Percentiles rank a stretch among this genome's conserved stretches.
phyloP scores from a whole-genome alignment of 2,329 filamentous ascomycete genomes.

The Ceratocystis lukuohia region DNA sequence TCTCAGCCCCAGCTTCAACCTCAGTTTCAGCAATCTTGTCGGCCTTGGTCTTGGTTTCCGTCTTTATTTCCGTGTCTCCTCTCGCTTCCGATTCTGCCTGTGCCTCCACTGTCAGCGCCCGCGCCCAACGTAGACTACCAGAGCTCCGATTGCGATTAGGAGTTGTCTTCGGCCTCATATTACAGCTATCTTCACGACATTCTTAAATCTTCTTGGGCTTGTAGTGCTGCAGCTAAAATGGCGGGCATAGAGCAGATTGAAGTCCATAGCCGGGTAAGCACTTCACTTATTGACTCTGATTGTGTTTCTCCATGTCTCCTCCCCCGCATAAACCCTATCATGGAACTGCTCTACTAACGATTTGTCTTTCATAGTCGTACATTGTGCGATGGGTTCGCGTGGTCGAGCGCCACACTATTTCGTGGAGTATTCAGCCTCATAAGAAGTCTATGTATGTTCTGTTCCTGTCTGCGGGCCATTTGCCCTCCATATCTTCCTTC shows the following conservation, averaged over 20 bases:
- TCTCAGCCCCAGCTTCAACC: background rate
- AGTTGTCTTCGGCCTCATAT: slow-evolving; percentile 10
- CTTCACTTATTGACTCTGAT: background rate
- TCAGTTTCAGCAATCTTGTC: background rate
- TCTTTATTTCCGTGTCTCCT: background rate
- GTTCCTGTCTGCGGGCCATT: slow-evolving; percentile 12
- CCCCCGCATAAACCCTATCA: background rate
- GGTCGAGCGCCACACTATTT: slow-evolving; percentile 78
- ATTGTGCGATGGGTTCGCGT: slow-evolving; percentile 96
- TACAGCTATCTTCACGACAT: slow-evolving; percentile 5
- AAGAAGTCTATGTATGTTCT: slow-evolving; percentile 74
- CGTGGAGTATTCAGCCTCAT: slow-evolving; percentile 94
- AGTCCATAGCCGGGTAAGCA: slow-evolving; percentile 81
- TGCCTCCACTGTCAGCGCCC: background rate
- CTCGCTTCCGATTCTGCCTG: background rate
- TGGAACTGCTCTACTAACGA: slow-evolving; percentile 15
- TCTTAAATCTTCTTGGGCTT: slow-evolving; percentile 11
- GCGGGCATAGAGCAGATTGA: slow-evolving; percentile 93
- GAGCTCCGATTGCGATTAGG: slow-evolving; percentile 5
- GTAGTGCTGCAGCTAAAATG: slow-evolving; percentile 39
- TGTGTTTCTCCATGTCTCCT: background rate
- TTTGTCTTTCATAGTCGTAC: slow-evolving; percentile 57
- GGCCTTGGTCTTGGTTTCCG: background rate
- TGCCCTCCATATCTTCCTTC: background rate
- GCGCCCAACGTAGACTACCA: background rate